A percentile compares a stretch with the other conserved stretches of the same genome.
phyloP scores from a whole-genome alignment of 768 basidiomycete species.

The Tulasnella sp. region DNA sequence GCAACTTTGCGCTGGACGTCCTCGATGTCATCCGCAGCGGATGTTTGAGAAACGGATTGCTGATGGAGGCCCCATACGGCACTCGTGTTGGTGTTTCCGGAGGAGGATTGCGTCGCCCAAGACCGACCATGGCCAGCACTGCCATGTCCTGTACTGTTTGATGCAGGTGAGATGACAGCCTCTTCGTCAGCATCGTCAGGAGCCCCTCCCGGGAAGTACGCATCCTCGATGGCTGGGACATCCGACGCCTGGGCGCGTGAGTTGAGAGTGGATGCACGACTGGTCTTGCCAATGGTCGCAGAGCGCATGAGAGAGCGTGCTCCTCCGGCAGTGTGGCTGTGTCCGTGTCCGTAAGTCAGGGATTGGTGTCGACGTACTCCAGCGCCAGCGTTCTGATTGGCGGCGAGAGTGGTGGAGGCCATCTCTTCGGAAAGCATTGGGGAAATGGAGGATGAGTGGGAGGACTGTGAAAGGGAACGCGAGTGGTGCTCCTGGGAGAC shows the following conservation, averaged over 20 bases:
- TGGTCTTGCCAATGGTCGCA: conserved; percentile 48
- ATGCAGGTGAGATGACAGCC: not conserved
- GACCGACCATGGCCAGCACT: not conserved
- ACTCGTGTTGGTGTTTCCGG: not conserved
- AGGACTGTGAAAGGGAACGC: conserved; percentile 36
- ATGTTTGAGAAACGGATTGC: conserved; percentile 1
- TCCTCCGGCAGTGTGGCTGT: conserved; percentile 39
- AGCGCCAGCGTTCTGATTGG: conserved; percentile 24
- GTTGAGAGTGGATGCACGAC: conserved; percentile 41
- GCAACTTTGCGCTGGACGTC: conserved; percentile 9
- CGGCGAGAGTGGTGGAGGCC: not conserved
- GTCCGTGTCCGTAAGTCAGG: conserved; percentile 48
- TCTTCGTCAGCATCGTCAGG: conserved; percentile 1
- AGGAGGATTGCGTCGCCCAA: conserved; percentile 1
- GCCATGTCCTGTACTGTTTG: conserved; percentile 10
- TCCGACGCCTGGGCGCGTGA: not conserved
- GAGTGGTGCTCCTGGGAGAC: conserved; percentile 36
- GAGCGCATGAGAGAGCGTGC: conserved; percentile 28
- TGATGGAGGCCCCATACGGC: not conserved
- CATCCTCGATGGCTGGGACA: not conserved
- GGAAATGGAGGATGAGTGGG: conserved; percentile 63
- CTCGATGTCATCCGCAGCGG: not conserved
- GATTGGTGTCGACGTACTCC: conserved; percentile 71
- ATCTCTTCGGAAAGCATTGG: conserved; percentile 9
- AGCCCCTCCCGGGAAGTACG: not conserved